Evolutionary conservation across 768 basidiomycete species (phyloP), one percentile per base, ranked within the genome.

Genomic region (Phylloporus sp.): DNA sequence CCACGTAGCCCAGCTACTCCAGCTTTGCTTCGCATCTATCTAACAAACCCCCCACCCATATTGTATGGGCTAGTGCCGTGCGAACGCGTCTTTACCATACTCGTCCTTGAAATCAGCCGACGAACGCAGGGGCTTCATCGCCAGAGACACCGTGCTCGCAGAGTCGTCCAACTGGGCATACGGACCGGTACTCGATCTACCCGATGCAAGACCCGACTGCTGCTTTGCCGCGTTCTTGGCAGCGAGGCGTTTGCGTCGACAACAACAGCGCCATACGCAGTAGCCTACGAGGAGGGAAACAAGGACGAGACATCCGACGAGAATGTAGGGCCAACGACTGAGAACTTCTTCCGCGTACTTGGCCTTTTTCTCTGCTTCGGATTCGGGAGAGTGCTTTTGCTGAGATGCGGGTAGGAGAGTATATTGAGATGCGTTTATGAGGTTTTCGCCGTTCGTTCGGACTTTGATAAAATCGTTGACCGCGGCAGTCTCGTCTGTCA

Each of bases 321-420:
- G 72, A 59, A 86, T 85, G 59, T 83, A 85, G 4, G 81, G 84
- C 86, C 82, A 88, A 48, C 73, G 82, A 58, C 80, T 84, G 56
- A 82, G 73, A 31, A 81, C 70, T 70, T 73, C 69, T 62, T 81
- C 82, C 57, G 80, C 76, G 53, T 80, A 78, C 48, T 71, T 70
- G 42, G 81, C 75, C 68, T 86, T 84, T 69, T 84, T 82, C 64
- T 84, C 84, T 46, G 70, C 73, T 2, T 53, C 72, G n/a, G 72
- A 75, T 34, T 85, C 71, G 3, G 85, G 86, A 0, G 85, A 86
- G 51, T 76, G 72, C 48, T 79, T 75, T 65, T 72, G 68, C 56
- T 86, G 71, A 8, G 71, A 69, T 1, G 72, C 62, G 36, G 87
- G 80, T 11, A 90, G 75, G 23, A 90, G 77, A 2, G 73, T 53